Conservation (phyloP, 2,329 filamentous ascomycete species). For the Didymella exigua region DNA sequence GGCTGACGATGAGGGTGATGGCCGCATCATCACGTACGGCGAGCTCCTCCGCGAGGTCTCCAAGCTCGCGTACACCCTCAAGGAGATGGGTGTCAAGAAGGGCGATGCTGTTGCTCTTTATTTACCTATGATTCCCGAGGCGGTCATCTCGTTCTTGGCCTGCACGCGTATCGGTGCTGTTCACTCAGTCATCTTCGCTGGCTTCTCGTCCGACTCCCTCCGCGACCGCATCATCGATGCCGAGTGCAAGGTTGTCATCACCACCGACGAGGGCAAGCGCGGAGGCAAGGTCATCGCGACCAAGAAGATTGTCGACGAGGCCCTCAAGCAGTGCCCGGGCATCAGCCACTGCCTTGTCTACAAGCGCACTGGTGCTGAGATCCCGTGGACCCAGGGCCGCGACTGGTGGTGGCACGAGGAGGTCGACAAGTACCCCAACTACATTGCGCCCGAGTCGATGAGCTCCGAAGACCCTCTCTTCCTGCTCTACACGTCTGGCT, state of each 20-base stretch:
- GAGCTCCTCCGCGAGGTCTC: constrained; percentile 94
- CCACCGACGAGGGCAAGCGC: constrained; percentile 95
- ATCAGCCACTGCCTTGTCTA: constrained; percentile 86
- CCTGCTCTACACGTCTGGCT: constrained; percentile 96
- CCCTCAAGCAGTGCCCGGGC: constrained; percentile 91
- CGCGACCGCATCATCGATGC: constrained; percentile 94
- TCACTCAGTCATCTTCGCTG: constrained; percentile 97
- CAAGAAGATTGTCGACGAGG: constrained; percentile 99
- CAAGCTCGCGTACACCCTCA: constrained; percentile 82
- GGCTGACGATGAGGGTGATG: constrained; percentile 86
- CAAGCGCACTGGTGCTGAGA: constrained; percentile 91
- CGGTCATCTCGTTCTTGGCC: constrained; percentile 86
- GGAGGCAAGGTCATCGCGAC: constrained; percentile 96
- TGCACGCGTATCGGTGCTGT: constrained; percentile 91
- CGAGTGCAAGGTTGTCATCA: constrained; percentile 91
- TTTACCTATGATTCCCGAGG: constrained; percentile 98
- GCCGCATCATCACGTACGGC: constrained; percentile 87
- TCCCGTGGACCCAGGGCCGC: constrained; percentile 86
- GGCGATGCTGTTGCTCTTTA: constrained; percentile 97
- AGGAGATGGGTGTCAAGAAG: constrained; percentile 95
- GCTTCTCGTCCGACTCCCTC: constrained; percentile 95
- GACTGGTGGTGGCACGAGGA: constrained; percentile 99
- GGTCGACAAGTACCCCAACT: constrained; percentile 92
- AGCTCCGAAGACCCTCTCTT: constrained; percentile 95
- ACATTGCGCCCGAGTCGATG: constrained; percentile 87